These are phyloP conservation scores for Phytophthora hybrid DNA, from an alignment of 352 stramenopile species.

Conservation along the genomic window DNA sequence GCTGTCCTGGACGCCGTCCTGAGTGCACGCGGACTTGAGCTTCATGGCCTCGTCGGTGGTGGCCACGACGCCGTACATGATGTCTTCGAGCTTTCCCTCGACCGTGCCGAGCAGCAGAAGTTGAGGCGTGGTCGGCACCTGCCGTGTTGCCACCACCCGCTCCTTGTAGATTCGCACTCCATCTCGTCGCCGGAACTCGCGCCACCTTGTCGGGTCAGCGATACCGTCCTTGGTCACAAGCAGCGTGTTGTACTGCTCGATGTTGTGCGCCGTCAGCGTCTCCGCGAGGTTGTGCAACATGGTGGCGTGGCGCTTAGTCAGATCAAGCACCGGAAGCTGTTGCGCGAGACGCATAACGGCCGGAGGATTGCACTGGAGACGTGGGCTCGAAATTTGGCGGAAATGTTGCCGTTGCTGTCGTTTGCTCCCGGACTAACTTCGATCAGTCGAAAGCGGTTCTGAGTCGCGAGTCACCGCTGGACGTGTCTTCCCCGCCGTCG, in stretches of 20 bases:
- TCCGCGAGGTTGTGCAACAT: conserved; percentile 37
- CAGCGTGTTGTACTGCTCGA: conserved; percentile 38
- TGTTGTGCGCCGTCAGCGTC: conserved; percentile 31
- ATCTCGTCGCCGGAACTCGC: conserved; percentile 35
- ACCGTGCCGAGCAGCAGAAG: conserved; percentile 34
- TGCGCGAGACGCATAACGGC: conserved; percentile 26
- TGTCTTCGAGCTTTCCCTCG: conserved; percentile 35
- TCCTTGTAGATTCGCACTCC: conserved; percentile 36
- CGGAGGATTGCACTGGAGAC: not conserved
- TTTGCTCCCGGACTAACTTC: conserved; percentile 3
- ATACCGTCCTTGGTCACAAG: conserved; percentile 31
- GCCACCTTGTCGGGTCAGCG: conserved; percentile 29
- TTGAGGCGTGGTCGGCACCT: conserved; percentile 22
- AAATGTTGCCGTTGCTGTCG: not conserved
- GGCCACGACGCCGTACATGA: conserved; percentile 36
- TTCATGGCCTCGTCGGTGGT: conserved; percentile 32
- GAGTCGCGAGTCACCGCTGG: conserved; percentile 25
- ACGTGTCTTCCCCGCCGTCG: conserved; percentile 7
- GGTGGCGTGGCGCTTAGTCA: conserved; percentile 21
- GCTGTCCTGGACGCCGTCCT: conserved; percentile 30
- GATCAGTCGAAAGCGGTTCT: conserved; percentile 21
- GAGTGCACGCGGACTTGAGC: conserved; percentile 26
- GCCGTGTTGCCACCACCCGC: conserved; percentile 8
- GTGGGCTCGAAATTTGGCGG: not conserved
- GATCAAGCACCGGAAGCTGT: conserved; percentile 17